These are phyloP conservation scores for Rosa hybrid DNA, from an alignment of 331 rosid genomes.

Conservation along the genomic window DNA sequence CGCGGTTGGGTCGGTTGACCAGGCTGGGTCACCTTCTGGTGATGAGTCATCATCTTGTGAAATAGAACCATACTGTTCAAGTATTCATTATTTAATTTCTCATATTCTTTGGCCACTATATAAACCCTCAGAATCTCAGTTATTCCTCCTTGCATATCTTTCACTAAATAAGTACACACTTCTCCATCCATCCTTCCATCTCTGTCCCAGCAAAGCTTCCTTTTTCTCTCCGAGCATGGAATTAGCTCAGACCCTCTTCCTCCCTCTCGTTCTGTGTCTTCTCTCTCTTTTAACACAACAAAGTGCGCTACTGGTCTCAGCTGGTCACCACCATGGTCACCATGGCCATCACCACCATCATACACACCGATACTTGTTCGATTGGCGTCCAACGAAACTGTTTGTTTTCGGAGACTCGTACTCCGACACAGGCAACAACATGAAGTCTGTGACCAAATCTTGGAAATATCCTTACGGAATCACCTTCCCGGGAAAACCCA, in stretches of 20 bases:
- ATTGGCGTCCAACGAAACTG: constrained; percentile 39
- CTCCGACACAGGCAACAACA: constrained; percentile 66
- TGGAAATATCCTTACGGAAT: constrained; percentile 58
- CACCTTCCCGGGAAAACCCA: constrained; percentile 67
- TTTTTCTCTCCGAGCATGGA: constrained; percentile 8
- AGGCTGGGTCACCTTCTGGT: background rate
- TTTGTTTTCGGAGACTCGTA: constrained; percentile 82
- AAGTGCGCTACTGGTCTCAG: constrained; percentile 10
- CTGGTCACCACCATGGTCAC: background rate
- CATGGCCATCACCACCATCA: constrained; percentile 10
- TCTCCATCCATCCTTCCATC: background rate
- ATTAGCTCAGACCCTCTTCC: constrained; percentile 4
- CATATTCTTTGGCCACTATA: background rate
- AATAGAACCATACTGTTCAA: background rate
- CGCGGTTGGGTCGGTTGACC: background rate
- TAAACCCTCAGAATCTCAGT: background rate
- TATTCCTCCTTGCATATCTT: background rate
- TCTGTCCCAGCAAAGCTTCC: background rate
- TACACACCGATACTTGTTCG: constrained; percentile 8
- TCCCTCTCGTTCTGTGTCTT: constrained; percentile 3
- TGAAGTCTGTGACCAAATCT: constrained; percentile 33
- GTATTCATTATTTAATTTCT: background rate
- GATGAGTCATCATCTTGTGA: background rate
- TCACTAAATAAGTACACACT: background rate
- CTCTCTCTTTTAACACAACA: background rate